Base-by-base conservation (phyloP, 768 basidiomycete genomes). In the Boletus reticuloceps region DNA sequence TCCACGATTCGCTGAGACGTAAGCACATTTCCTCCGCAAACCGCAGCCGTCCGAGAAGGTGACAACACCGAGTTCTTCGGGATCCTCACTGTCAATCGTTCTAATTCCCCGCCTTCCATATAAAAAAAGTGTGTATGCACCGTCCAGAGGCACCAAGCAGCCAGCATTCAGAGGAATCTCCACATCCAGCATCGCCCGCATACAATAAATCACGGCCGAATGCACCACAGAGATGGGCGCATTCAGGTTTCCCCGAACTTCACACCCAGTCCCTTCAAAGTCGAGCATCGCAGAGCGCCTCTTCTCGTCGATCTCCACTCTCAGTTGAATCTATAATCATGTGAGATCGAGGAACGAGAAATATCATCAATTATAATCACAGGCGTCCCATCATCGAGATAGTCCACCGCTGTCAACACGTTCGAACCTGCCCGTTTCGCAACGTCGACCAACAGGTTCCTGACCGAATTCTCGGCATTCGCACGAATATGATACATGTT, bases 151-250 rank as follows among this genome's bases (percentile, higher is more conserved):
- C 9, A 93, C 89, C 10, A 98, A 79, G 66, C 94, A 97, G 1
- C 95, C 95, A 22, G 93, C 91, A 68, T 98, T 98, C 27, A 98
- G 79, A 12, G 95, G 95, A 42, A 97, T 96, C 63, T 94, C 89
- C 32, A 82, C 69, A 67, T 91, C 84, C 32, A 94, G 75, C 91
- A 93, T 93, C 17, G 89, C 75, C 29, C 91, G 82, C 83, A 93
- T 87, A 74, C 89, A 93, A 69, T 94, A 94, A 56, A 93, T 92
- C 38, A 93, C 85, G 5, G 91, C 90, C 3, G 89, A 89, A 64
- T 92, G 90, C 6, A 89, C 90, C 39, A 94, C 92, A 5, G 88
- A 88, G 49, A 91, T 85, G 0, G 93, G 93, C 13, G 90, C 68
- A 70, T 95, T 95, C 51, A 94, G 77, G 64, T 92, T 92, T 42